phyloP scores from a whole-genome alignment of 1,284 basidiomycete genomes.

The Heterobasidion occidentale region DNA sequence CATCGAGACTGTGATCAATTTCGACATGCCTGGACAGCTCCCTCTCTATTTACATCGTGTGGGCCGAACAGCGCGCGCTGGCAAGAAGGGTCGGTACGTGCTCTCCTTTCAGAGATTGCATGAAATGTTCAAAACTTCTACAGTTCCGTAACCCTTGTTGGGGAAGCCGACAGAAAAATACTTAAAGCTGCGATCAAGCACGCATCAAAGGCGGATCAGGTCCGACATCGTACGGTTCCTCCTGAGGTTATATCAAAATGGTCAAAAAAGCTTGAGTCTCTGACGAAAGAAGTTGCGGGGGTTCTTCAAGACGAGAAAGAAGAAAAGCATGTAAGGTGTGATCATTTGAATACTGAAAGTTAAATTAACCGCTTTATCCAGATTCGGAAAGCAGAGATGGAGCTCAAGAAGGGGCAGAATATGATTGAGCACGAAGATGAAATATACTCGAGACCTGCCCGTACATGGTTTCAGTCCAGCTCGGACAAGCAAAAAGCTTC shows the following conservation, averaged over 20 bases:
- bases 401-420: constrained; percentile 92
- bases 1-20: constrained; percentile 96
- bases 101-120: background rate
- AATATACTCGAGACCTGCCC: constrained; percentile 88
- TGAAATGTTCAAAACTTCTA: constrained; percentile 5
- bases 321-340: constrained; percentile 71
- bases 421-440: constrained; percentile 93
- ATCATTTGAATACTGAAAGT: background rate
- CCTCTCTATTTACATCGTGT: constrained; percentile 96
- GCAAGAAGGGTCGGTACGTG: constrained; percentile 79
- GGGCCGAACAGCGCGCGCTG: constrained; percentile 93
- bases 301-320: constrained; percentile 92
- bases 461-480: constrained; percentile 95
- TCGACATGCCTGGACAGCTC: constrained; percentile 93
- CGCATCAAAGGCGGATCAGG: constrained; percentile 69
- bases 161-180: constrained; percentile 94
- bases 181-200: constrained; percentile 95
- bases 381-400: constrained; percentile 92
- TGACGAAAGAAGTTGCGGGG: constrained; percentile 78
- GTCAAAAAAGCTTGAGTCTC: constrained; percentile 57
- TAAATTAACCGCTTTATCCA: constrained; percentile 18
- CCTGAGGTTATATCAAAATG: constrained; percentile 72
- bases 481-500: constrained; percentile 80
- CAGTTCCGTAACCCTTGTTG: constrained; percentile 92
- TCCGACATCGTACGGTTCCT: constrained; percentile 87